Evolutionary conservation across 306 rosid species (phyloP).

Genomic region (Vigna reflexopilosa): DNA sequence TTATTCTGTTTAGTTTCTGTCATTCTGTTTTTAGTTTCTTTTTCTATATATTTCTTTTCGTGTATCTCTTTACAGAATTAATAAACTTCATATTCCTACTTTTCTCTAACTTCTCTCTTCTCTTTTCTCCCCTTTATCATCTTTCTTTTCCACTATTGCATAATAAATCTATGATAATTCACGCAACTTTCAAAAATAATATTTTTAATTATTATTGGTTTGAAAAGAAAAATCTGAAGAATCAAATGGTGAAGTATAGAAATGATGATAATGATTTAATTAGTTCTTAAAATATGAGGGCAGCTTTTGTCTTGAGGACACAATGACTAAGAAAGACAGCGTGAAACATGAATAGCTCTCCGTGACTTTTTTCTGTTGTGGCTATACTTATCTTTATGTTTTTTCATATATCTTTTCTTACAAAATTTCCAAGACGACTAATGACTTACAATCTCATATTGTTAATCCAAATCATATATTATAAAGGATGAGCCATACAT

Average conservation of each 20-base stretch:
- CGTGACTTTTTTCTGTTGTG: not conserved
- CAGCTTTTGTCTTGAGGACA: not conserved
- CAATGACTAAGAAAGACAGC: not conserved
- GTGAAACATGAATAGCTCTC: conserved; percentile 21
- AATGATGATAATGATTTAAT: not conserved
- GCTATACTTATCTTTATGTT: not conserved
- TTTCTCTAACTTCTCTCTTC: too few relatives aligned
- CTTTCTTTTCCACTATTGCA: too few relatives aligned
- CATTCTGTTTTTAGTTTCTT: too few relatives aligned
- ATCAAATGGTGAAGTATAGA: not conserved
- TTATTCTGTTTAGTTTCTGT: too few relatives aligned
- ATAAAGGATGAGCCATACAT: too few relatives aligned
- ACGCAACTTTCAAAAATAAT: too few relatives aligned
- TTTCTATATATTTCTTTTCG: too few relatives aligned
- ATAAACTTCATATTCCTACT: too few relatives aligned
- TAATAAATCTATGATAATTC: too few relatives aligned
- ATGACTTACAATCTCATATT: not conserved
- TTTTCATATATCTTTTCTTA: not conserved
- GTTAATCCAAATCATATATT: not conserved
- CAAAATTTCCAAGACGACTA: not conserved
- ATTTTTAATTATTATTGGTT: not conserved
- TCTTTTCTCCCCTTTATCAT: too few relatives aligned
- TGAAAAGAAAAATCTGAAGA: not conserved
- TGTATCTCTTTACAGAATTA: too few relatives aligned
- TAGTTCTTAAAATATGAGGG: not conserved